Evolutionary conservation across 805 yeast genomes (phyloP), one percentile per base, ranked within the genome.

Genomic region (Wickerhamia fluorescens): DNA sequence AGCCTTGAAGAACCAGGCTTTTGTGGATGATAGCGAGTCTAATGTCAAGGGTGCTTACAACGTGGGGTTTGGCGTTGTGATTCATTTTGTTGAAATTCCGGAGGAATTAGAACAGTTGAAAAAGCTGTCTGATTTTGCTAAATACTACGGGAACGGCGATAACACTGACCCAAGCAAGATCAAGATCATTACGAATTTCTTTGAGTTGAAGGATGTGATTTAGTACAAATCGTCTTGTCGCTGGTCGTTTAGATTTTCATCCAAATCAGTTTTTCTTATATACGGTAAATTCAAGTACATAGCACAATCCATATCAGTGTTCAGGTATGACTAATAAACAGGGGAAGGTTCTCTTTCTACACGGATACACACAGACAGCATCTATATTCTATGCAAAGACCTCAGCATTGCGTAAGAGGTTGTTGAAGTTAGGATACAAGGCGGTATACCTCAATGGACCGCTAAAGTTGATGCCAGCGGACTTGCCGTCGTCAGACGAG

Each of bases 331-430:
- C 27, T 7, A 7, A 22, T 14, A 31, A 42, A 29, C 9, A 52
- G 25, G 69, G 64, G 8, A 77, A 76, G 42, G 66, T 89, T 16
- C 62, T 89, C n/a, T 89, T 92, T 55, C 61, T 92, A 16, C 98
- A 89, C 41, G 97, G 98, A 0, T 87, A 78, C 54, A 75, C 88
- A 10, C 95, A 89, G 63, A 80, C 78, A 37, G 89, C 89, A 5
- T 68, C 79, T 23, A 68, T 79, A 9, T 89, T 89, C 57, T 80
- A 94, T 31, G 84, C 81, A 42, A 89, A 92, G 53, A 78, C 96
- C 0, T 78, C 94, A 2, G 96, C 94, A 3, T 68, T 89, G 16
- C 68, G 97, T 38, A 89, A 92, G 45, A 70, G 76, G 24, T 59
- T 92, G 35, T 68, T 73, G 46, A 66, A 73, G 31, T 63, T 72